Percentiles rank a stretch among this genome's conserved stretches.
phyloP scores from a whole-genome alignment of 257 asterid genomes.

The Primulina eburnea region DNA sequence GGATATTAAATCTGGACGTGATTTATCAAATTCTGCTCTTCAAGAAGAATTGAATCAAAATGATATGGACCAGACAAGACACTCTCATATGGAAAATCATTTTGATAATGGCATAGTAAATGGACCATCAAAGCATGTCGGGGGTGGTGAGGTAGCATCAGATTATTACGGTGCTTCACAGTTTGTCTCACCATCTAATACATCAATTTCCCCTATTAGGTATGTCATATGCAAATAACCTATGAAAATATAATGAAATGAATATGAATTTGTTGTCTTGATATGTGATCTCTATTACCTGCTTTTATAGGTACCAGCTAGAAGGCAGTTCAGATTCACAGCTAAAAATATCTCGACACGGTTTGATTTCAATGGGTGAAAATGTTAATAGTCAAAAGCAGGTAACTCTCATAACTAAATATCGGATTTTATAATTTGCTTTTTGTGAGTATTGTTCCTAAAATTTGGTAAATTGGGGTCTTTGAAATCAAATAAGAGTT shows the following conservation, averaged over 20 bases:
- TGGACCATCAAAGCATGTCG: slow-evolving; percentile 46
- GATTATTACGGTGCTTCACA: slow-evolving; percentile 51
- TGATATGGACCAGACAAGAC: slow-evolving; percentile 27
- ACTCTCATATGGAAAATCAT: slow-evolving; percentile 27
- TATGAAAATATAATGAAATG: slow-evolving; percentile 6
- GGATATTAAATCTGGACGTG: slow-evolving; percentile 44
- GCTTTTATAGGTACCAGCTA: slow-evolving; percentile 53
- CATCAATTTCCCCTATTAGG: slow-evolving; percentile 64
- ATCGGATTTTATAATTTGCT: no score
- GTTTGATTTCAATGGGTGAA: slow-evolving; percentile 53
- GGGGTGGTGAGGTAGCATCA: slow-evolving; percentile 48
- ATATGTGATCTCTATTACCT: slow-evolving; percentile 13
- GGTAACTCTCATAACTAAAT: slow-evolving; percentile 38
- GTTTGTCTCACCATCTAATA: slow-evolving; percentile 47
- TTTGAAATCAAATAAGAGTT: slow-evolving; percentile 12
- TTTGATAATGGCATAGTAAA: slow-evolving; percentile 31
- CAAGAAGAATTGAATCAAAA: slow-evolving; percentile 34
- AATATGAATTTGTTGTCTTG: slow-evolving; percentile 21
- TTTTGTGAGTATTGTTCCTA: background rate
- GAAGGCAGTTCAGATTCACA: slow-evolving; percentile 50
- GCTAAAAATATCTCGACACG: slow-evolving; percentile 47
- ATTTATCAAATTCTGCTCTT: slow-evolving; percentile 29
- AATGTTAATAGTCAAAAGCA: slow-evolving; percentile 58
- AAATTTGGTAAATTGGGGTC: background rate
- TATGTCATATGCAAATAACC: slow-evolving; percentile 29